Evolutionary conservation across 345 rosid species (phyloP).

Genomic region (Hirschfeldia incana): DNA sequence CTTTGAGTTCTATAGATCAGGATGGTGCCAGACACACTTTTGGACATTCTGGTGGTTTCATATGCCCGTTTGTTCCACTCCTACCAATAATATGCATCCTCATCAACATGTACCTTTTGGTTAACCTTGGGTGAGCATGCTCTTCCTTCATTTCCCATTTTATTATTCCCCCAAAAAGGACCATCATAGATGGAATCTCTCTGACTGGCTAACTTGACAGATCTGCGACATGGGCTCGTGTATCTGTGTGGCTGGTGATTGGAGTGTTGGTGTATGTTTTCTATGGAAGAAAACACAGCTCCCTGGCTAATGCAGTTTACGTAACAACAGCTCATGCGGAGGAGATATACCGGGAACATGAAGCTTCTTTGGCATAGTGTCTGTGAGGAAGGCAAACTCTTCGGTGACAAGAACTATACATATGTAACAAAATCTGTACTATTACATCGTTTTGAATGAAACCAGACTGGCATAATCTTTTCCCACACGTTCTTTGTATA

Average conservation of each 20-base stretch:
- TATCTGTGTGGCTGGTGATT: conserved; percentile 63
- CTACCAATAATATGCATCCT: conserved; percentile 72
- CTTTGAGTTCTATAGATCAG: conserved; percentile 73
- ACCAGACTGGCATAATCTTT: neutral
- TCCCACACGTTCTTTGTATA: conserved; percentile 7
- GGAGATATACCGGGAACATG: conserved; percentile 57
- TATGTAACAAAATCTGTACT: conserved; percentile 8
- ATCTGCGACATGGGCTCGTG: conserved; percentile 74
- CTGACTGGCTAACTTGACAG: conserved; percentile 38
- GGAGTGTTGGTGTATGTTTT: conserved; percentile 65
- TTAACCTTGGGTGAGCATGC: conserved; percentile 80
- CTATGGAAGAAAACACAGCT: conserved; percentile 75
- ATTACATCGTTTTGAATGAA: neutral
- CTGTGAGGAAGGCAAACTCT: conserved; percentile 31
- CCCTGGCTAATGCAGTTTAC: conserved; percentile 66
- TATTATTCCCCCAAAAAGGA: neutral
- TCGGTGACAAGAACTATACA: neutral
- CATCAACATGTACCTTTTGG: conserved; percentile 82
- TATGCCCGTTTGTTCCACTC: conserved; percentile 38
- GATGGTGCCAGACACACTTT: conserved; percentile 87
- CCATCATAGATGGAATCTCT: neutral
- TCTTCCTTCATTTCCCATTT: neutral
- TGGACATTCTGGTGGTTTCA: conserved; percentile 93
- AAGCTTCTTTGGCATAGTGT: conserved; percentile 40
- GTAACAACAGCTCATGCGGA: conserved; percentile 67